Evolutionary conservation across 441 rosid genomes (phyloP).

Genomic region (Codiaeum variegatum): DNA sequence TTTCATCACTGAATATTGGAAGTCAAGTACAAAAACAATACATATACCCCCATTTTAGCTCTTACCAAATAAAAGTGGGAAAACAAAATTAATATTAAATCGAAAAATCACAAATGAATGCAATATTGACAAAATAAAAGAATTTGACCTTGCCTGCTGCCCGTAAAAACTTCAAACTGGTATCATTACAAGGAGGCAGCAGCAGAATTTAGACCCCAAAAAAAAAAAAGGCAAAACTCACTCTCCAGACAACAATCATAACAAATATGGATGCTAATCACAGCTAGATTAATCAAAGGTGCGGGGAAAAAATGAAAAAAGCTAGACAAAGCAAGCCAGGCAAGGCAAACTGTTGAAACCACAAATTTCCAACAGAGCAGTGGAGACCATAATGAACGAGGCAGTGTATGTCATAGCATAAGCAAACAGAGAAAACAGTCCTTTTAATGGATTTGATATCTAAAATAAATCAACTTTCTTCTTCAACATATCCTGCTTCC

Average conservation of each 20-base stretch:
- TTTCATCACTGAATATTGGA: slow-evolving; percentile 20
- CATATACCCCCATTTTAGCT: slow-evolving; percentile 18
- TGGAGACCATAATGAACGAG: slow-evolving; percentile 19
- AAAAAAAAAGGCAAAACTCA: slow-evolving; percentile 28
- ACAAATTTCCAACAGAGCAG: slow-evolving; percentile 14
- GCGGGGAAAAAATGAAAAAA: background rate
- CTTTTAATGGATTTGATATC: slow-evolving; percentile 15
- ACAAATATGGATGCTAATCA: slow-evolving; percentile 33
- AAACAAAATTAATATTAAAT: background rate
- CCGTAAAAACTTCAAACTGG: slow-evolving; percentile 32
- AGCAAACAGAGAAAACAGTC: slow-evolving; percentile 23
- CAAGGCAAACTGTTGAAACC: slow-evolving; percentile 16
- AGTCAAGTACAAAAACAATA: slow-evolving; percentile 21
- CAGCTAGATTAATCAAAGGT: slow-evolving; percentile 27
- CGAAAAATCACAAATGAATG: slow-evolving; percentile 20
- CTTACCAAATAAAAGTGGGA: slow-evolving; percentile 9
- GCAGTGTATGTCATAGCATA: slow-evolving; percentile 14
- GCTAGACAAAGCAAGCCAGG: slow-evolving; percentile 29
- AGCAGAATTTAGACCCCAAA: slow-evolving; percentile 9
- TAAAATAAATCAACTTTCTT: slow-evolving; percentile 87
- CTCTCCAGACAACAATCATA: slow-evolving; percentile 42
- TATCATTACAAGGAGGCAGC: slow-evolving; percentile 32
- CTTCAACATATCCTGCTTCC: slow-evolving; percentile 98
- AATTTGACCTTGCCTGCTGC: slow-evolving; percentile 26
- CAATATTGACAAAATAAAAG: slow-evolving; percentile 24